These are phyloP conservation scores for Phaffomyces opuntiae DNA, from an alignment of 805 yeast genomes.

Conservation along the genomic window DNA sequence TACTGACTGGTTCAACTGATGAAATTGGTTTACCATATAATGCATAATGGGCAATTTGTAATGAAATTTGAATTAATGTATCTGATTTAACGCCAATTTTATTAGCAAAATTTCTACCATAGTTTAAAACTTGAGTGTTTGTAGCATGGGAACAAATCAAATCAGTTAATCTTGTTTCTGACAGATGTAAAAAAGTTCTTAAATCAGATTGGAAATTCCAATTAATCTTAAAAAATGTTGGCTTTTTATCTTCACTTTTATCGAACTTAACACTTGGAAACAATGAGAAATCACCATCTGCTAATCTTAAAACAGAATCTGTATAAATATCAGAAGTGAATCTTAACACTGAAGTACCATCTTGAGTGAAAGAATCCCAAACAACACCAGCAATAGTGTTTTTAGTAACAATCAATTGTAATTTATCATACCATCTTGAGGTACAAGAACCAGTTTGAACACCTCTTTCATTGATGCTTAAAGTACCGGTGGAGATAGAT, in stretches of 20 bases:
- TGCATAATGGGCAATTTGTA: constrained; percentile 88
- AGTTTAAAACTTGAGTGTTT: constrained; percentile 67
- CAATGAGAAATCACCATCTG: constrained; percentile 51
- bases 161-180: constrained; percentile 85
- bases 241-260: constrained; percentile 9
- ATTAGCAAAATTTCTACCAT: constrained; percentile 70
- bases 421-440: constrained; percentile 85
- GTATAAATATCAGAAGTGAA: constrained; percentile 87
- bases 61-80: constrained; percentile 83
- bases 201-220: constrained; percentile 33
- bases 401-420: constrained; percentile 76
- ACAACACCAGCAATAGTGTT: constrained; percentile 87
- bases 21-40: constrained; percentile 85
- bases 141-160: constrained; percentile 73
- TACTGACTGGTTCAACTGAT: constrained; percentile 84
- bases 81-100: constrained; percentile 82
- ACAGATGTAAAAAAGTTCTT: constrained; percentile 54
- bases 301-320: constrained; percentile 80
- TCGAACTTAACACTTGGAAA: constrained; percentile 29
- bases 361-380: constrained; percentile 88
- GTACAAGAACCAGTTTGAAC: constrained; percentile 89
- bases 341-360: constrained; percentile 85
- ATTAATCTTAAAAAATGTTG: constrained; percentile 22
- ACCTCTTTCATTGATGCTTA: constrained; percentile 61
- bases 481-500: constrained; percentile 78